A percentile compares a stretch with the other conserved stretches of the same genome.
These are phyloP conservation scores for Mycena sanguinolenta DNA, from an alignment of 768 basidiomycete genomes.

Conservation along the genomic window DNA sequence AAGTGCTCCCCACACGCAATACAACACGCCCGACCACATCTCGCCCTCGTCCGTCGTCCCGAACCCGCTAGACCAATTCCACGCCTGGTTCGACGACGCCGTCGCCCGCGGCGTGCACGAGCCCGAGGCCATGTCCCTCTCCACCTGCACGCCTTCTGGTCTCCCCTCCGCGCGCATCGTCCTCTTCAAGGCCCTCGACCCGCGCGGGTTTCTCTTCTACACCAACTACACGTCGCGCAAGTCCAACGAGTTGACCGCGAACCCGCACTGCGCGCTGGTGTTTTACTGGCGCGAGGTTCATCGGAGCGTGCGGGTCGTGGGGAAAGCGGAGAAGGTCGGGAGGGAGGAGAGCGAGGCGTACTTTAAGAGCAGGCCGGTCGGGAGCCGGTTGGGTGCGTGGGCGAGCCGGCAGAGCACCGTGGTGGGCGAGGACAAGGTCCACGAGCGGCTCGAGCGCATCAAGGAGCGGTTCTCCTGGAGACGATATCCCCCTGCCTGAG, in stretches of 20 bases:
- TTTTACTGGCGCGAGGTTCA: conserved; percentile 94
- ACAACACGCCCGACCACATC: conserved; percentile 73
- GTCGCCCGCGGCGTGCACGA: conserved; percentile 70
- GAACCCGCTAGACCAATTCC: conserved; percentile 89
- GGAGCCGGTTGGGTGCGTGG: conserved; percentile 92
- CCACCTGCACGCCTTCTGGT: conserved; percentile 77
- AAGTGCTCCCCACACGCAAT: conserved; percentile 85
- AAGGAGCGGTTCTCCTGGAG: conserved; percentile 68
- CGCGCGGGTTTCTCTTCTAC: conserved; percentile 93
- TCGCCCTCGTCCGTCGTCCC: conserved; percentile 71
- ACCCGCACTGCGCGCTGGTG: conserved; percentile 85
- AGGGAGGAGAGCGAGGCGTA: conserved; percentile 85
- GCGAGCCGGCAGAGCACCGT: conserved; percentile 90
- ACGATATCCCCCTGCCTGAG: conserved; percentile 77
- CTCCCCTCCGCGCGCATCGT: conserved; percentile 92
- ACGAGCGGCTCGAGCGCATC: conserved; percentile 68
- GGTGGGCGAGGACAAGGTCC: conserved; percentile 80
- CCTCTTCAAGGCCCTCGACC: conserved; percentile 91
- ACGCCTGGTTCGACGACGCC: conserved; percentile 84
- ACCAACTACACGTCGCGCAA: conserved; percentile 98
- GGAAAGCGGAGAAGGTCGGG: conserved; percentile 84
- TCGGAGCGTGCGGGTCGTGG: conserved; percentile 86
- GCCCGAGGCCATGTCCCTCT: conserved; percentile 91
- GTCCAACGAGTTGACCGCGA: conserved; percentile 80
- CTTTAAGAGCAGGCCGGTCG: conserved; percentile 84